Evolutionary conservation across 805 yeast species (phyloP).

Genomic region (Lachancea waltii): DNA sequence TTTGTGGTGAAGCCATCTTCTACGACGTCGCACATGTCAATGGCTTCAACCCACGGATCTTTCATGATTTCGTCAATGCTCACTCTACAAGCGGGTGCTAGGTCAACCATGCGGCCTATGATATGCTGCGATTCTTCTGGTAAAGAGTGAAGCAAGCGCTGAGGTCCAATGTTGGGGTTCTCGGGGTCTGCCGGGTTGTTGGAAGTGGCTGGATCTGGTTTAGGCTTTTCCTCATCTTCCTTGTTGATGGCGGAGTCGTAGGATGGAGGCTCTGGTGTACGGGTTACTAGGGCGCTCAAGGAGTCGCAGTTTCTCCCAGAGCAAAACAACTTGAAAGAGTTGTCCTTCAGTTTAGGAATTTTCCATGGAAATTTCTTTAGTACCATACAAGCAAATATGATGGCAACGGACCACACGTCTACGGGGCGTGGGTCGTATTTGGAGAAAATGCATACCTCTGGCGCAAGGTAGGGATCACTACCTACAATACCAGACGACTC

Average conservation of each 20-base stretch:
- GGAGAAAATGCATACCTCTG: constrained; percentile 78
- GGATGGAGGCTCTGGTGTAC: constrained; percentile 45
- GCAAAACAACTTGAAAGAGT: constrained; percentile 76
- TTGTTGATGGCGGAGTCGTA: constrained; percentile 22
- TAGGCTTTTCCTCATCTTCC: constrained; percentile 1
- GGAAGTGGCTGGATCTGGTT: constrained; percentile 10
- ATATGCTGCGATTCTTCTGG: constrained; percentile 64
- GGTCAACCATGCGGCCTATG: constrained; percentile 69
- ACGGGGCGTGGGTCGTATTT: constrained; percentile 90
- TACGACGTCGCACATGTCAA: constrained; percentile 62
- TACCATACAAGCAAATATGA: constrained; percentile 87
- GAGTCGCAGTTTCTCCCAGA: constrained; percentile 65
- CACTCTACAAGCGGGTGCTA: constrained; percentile 81
- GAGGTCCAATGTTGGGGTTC: constrained; percentile 68
- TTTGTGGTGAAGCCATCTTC: constrained; percentile 37
- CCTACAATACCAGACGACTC: constrained; percentile 84
- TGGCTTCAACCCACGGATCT: constrained; percentile 60
- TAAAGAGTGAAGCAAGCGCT: constrained; percentile 59
- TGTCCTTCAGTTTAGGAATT: constrained; percentile 75
- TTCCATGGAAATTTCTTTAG: constrained; percentile 93
- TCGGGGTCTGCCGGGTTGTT: constrained; percentile 39
- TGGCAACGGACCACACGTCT: constrained; percentile 90
- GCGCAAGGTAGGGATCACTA: constrained; percentile 85
- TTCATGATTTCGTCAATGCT: constrained; percentile 72
- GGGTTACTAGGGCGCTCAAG: constrained; percentile 53